Evolutionary conservation across 352 stramenopile species (phyloP).

Genomic region (Phytopythium vexans): DNA sequence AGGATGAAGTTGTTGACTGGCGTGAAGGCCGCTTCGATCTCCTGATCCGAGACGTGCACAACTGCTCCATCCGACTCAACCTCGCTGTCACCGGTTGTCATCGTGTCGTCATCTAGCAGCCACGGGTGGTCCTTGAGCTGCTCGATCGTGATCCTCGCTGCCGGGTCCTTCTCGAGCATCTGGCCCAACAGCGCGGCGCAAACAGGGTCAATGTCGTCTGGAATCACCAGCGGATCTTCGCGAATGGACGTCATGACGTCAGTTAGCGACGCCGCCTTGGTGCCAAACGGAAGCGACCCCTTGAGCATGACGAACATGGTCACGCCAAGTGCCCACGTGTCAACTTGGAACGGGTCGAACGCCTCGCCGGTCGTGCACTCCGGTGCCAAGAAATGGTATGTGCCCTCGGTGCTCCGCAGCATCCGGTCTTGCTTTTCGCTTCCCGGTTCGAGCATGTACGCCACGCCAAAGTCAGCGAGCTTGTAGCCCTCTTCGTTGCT

Average conservation of each 20-base stretch:
- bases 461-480: conserved; percentile 79
- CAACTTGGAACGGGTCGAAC: conserved; percentile 74
- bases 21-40: conserved; percentile 76
- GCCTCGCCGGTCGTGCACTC: conserved; percentile 76
- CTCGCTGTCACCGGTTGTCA: conserved; percentile 1
- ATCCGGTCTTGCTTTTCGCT: conserved; percentile 17
- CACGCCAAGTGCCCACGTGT: conserved; percentile 83
- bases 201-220: conserved; percentile 29
- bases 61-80: conserved; percentile 1
- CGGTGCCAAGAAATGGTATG: conserved; percentile 84
- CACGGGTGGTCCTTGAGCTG: conserved; percentile 57
- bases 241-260: conserved; percentile 76
- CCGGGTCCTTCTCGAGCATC: conserved; percentile 62
- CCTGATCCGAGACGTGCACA: conserved; percentile 50
- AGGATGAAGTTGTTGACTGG: conserved; percentile 82
- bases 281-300: conserved; percentile 70
- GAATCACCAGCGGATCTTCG: conserved; percentile 45
- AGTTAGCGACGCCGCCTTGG: conserved; percentile 39
- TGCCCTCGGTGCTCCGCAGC: conserved; percentile 80
- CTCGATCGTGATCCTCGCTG: conserved; percentile 43
- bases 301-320: conserved; percentile 74
- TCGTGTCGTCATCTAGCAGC: conserved; percentile 13
- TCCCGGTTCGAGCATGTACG: conserved; percentile 51
- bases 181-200: conserved; percentile 37
- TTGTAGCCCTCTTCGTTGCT: conserved; percentile 48